phyloP scores from a whole-genome alignment of 768 basidiomycete genomes.

The Kwoniella sp. region DNA sequence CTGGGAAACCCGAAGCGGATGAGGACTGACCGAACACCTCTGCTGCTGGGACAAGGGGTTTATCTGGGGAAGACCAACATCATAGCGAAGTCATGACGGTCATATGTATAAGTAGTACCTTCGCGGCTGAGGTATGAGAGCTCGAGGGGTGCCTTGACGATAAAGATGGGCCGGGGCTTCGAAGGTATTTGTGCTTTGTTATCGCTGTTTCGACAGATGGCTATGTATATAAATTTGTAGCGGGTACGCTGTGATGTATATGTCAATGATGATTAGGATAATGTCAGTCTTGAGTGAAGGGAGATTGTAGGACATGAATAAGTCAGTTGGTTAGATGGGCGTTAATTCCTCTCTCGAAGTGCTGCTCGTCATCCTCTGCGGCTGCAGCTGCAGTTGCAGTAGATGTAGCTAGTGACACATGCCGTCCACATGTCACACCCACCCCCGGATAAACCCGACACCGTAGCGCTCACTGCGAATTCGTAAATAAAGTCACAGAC shows the following conservation, averaged over 20 bases:
- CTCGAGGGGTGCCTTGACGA: no score
- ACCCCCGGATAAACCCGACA: conserved; percentile 1
- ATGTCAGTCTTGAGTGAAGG: not conserved
- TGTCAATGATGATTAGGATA: not conserved
- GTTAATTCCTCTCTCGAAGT: no score
- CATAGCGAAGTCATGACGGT: conserved; percentile 28
- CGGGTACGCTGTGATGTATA: no score
- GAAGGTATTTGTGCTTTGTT: not conserved
- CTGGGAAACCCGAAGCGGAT: not conserved
- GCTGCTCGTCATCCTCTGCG: no score
- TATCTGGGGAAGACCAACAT: conserved; percentile 25
- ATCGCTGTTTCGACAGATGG: not conserved
- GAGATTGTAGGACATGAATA: no score
- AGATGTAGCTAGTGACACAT: not conserved
- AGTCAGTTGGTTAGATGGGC: no score
- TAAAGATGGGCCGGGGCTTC: no score
- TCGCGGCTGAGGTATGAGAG: no score
- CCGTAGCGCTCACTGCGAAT: no score
- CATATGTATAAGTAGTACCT: not conserved
- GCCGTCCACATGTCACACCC: not conserved
- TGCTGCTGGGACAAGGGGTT: conserved; percentile 6
- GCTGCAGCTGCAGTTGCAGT: no score
- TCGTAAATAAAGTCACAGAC: no score
- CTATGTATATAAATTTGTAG: not conserved
- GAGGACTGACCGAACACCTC: conserved; percentile 34